Base-by-base conservation (phyloP, 2,329 filamentous ascomycete species). In the Aspergillus ustus region DNA sequence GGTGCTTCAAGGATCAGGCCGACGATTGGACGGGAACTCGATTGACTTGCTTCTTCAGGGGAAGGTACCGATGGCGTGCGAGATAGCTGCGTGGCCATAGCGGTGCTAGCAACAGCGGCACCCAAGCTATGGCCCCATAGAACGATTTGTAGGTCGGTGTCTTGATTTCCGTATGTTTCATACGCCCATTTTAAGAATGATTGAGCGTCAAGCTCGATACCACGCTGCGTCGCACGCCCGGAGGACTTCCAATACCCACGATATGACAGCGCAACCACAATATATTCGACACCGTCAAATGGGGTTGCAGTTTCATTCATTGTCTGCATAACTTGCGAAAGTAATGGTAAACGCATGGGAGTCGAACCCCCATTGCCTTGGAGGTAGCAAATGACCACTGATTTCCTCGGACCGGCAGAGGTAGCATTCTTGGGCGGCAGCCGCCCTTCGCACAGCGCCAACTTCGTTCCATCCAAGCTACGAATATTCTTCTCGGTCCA, bases 91-190 rank as follows among this genome's bases (percentile, higher is more conserved):
- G 67, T 69, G 2, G 78, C 82, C 15, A 85, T 83, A 2, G 89
- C 82, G 54, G 85, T 87, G 17, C 87, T 88, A 13, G 89, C 90
- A 46, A 93, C 85, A 1, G 89, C 91, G 28, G 88, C 85, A 1
- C 91, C 91, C 57, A 93, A 87, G 65, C 89, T 92, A 73, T 93
- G 91, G 0, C 91, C 91, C 90, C 91, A 93, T 11, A 93, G 76
- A 1, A 92, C 70, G 1, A 91, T 63, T 34, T 68, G 65, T 1
- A 73, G 65, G 37, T 71, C 58, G 1, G 55, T 66, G 15, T 65
- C 48, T n/a, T 63, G 63, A 4, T 61, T 22, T 0, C 55, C 22
- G 54, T 82, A 79, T 0, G 69, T 75, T 19, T 82, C 70, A 4
- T 80, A 78, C 25, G 90, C 82, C 89, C 89, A 92, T 9, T 78